Base-by-base conservation (phyloP, 768 basidiomycete species). In the Amanita thiersii region DNA sequence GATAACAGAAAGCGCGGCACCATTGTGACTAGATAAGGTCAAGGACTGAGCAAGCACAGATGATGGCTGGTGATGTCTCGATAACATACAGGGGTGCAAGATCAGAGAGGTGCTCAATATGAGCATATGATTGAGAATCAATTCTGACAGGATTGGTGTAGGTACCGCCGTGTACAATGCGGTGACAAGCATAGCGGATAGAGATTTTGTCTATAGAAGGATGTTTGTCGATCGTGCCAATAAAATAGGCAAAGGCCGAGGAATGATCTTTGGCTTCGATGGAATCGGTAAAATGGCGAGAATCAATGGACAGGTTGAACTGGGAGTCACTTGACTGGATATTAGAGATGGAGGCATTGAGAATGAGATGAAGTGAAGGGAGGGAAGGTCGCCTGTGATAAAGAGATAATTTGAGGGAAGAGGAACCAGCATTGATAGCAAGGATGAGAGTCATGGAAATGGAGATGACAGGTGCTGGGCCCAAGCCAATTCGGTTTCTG, bases 101-200 rank as follows among this genome's bases (percentile, higher is more conserved):
- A 50, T 83, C 79, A 3, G 87, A 84, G 33, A 93, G 69, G 17
- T 69, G 69, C 47, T 82, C 72, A 39, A 93, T 79, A 43, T 85
- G 79, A 44, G 83, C 70, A 53, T 77, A 81, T 24, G 85, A 76
- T 39, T 80, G 68, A 26, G 79, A 65, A 29, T 70, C 76, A 44
- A 96, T 77, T 26, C 75, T 43, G 14, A 89, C 76, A 0, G 88
- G 84, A 20, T 76, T 68, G n/a, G 64, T 63, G 50, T 82, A 86
- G 33, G 79, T 74, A 2, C 90, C 91, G 2, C 92, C 92, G 50
- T 94, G 92, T 1, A 96, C 92, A 31, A 92, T 81, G 26, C 80
- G 74, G 54, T 86, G 84, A 49, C 81, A 81, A n/a, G 84, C 64
- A 44, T 76, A 63, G 4, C 53, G 57, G 46, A 88, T 73, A 3